Percentiles rank a stretch among this genome's conserved stretches.
Conservation (phyloP, 805 yeast species). For the Saccharomycopsis olivae region DNA sequence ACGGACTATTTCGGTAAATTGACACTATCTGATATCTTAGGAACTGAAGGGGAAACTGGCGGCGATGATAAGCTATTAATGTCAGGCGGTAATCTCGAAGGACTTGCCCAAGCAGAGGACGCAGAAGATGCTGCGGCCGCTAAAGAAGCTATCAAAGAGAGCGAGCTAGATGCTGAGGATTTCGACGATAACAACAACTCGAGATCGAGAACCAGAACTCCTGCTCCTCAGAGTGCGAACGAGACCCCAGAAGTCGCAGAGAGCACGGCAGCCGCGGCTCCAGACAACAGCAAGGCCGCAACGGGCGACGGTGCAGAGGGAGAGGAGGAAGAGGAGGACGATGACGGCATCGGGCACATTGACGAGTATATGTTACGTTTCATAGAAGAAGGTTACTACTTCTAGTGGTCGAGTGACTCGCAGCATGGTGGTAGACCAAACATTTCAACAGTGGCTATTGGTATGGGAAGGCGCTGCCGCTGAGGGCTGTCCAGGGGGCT, state of each 20-base stretch:
- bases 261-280: background rate
- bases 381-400: conserved; percentile 74
- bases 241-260: conserved; percentile 7
- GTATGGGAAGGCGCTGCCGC: too few relatives aligned
- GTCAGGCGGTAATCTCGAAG: conserved; percentile 35
- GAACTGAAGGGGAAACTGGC: conserved; percentile 26
- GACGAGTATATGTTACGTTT: conserved; percentile 95
- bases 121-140: conserved; percentile 89
- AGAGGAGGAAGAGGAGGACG: conserved; percentile 40
- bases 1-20: conserved; percentile 89
- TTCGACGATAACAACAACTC: conserved; percentile 42
- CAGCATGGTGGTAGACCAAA: background rate
- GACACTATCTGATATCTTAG: conserved; percentile 77
- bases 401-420: conserved; percentile 19
- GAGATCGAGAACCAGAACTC: conserved; percentile 23
- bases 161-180: conserved; percentile 75
- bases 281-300: conserved; percentile 1
- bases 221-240: conserved; percentile 21
- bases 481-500: too few relatives aligned
- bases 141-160: conserved; percentile 76
- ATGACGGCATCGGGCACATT: conserved; percentile 59
- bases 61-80: conserved; percentile 22
- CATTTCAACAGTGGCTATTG: too few relatives aligned
- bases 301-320: conserved; percentile 23
- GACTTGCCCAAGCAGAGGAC: conserved; percentile 89